Evolutionary conservation across 2,329 filamentous ascomycete genomes (phyloP).

Genomic region (Phialophora macrospora): DNA sequence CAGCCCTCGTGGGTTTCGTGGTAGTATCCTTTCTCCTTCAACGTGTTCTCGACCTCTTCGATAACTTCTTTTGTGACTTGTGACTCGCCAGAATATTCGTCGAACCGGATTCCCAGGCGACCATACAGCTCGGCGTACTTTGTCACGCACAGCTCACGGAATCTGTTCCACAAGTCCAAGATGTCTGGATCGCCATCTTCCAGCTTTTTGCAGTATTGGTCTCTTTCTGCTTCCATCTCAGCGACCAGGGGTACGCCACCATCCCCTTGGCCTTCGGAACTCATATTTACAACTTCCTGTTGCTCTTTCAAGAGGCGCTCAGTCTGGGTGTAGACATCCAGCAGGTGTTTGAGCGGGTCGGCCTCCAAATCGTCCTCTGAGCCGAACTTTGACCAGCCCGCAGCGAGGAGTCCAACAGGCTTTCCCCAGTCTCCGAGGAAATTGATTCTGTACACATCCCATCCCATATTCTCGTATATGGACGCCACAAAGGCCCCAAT

Average conservation of each 20-base stretch:
- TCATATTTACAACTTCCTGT: conserved; percentile 62
- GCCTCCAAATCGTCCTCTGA: conserved; percentile 70
- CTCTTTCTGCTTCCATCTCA: conserved; percentile 53
- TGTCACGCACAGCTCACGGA: conserved; percentile 69
- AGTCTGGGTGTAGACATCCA: conserved; percentile 80
- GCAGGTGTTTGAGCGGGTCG: conserved; percentile 82
- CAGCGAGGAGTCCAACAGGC: conserved; percentile 64
- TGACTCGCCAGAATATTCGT: conserved; percentile 72
- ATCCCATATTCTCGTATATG: conserved; percentile 69
- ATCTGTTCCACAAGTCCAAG: conserved; percentile 67
- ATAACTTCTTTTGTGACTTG: conserved; percentile 71
- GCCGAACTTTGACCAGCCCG: conserved; percentile 77
- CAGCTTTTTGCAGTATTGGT: conserved; percentile 69
- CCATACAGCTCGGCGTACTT: conserved; percentile 72
- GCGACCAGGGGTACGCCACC: conserved; percentile 48
- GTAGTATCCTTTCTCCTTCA: conserved; percentile 68
- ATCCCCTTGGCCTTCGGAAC: conserved; percentile 40
- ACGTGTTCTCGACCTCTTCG: conserved; percentile 64
- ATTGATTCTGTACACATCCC: conserved; percentile 73
- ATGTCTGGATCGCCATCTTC: conserved; percentile 67
- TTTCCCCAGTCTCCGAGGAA: conserved; percentile 78
- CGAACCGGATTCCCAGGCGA: conserved; percentile 72
- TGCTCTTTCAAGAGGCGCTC: conserved; percentile 60
- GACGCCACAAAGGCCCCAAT: conserved; percentile 75
- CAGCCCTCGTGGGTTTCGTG: conserved; percentile 72